These are phyloP conservation scores for Neurospora terricola DNA, from an alignment of 495 filamentous ascomycete genomes.

Conservation along the genomic window DNA sequence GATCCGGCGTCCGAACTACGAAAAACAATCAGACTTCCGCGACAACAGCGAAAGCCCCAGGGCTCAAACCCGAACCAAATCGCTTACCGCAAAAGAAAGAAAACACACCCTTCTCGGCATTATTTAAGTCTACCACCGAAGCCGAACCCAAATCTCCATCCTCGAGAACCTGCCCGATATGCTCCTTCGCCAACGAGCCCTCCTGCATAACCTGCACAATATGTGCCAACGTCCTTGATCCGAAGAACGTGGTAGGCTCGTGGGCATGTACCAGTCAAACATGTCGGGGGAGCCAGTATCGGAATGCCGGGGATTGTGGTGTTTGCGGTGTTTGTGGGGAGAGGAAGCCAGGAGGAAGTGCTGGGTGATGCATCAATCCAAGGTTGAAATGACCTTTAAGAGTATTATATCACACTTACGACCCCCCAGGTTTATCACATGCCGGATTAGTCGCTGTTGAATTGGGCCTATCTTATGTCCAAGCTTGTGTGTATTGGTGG, in stretches of 20 bases:
- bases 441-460: background rate
- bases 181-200: slow-evolving; percentile 48
- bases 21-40: background rate
- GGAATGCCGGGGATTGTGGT: slow-evolving; percentile 55
- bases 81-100: background rate
- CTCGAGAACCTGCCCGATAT: slow-evolving; percentile 41
- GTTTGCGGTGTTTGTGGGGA: slow-evolving; percentile 58
- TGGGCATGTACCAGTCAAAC: slow-evolving; percentile 50
- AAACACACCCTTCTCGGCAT: background rate
- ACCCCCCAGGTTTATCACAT: background rate
- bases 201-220: slow-evolving; percentile 45
- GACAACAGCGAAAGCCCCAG: background rate
- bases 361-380: background rate
- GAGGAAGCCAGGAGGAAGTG: slow-evolving; percentile 13
- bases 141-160: background rate
- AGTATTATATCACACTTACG: background rate
- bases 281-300: slow-evolving; percentile 45
- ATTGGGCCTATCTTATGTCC: background rate
- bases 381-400: background rate
- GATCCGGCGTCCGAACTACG: background rate
- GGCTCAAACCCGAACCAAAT: background rate
- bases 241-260: slow-evolving; percentile 32
- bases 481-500: background rate
- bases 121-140: background rate
- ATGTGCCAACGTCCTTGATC: slow-evolving; percentile 57